Evolutionary conservation across 768 basidiomycete genomes (phyloP), one percentile per base, ranked within the genome.

Genomic region (Mycena kentingensis): DNA sequence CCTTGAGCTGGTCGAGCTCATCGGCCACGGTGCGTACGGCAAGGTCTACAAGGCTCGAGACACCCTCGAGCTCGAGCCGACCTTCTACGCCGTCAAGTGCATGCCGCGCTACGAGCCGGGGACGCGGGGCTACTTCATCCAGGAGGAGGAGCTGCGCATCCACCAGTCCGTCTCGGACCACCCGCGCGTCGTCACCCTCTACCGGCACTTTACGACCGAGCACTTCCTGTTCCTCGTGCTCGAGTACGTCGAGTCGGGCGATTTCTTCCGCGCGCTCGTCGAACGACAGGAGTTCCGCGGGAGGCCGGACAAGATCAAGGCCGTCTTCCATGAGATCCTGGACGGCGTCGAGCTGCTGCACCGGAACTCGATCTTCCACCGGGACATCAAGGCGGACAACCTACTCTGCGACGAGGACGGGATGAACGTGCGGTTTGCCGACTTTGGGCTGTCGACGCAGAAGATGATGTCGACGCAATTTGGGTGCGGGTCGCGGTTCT

Each of bases 31-130:
- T 52, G 88, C 88, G 15, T 90, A 89, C 65, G 89, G 87, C 12
- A 85, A 88, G 62, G 88, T 91, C 6, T 90, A 89, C 78, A 88
- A 88, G 64, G 89, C 88, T n/a, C 60, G 85, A 51, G 85, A 90
- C 60, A 72, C 78, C 46, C 43, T 44, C 16, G 24, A 37, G 4
- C 19, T 16, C 1, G 18, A 46, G 22, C 45, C 36, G 5, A 22
- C 26, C 4, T 37, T 18, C 37, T 53, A 27, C 38, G 52, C 46
- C 3, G 31, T 32, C 31, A 32, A 32, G 16, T 32, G 31, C 31
- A 32, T 32, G 77, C 16, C 10, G 31, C 31, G 31, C 10, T 8
- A 32, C 31, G 10, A 8, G 10, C 16, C 31, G 10, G 31, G 8
- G 10, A 32, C 31, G 6, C 31, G 31, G 16, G 10, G 31, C 31